Percentiles rank a stretch among this genome's conserved stretches.
phyloP scores from a whole-genome alignment of 768 basidiomycete genomes.

The Kwoniella newhampshirensis region DNA sequence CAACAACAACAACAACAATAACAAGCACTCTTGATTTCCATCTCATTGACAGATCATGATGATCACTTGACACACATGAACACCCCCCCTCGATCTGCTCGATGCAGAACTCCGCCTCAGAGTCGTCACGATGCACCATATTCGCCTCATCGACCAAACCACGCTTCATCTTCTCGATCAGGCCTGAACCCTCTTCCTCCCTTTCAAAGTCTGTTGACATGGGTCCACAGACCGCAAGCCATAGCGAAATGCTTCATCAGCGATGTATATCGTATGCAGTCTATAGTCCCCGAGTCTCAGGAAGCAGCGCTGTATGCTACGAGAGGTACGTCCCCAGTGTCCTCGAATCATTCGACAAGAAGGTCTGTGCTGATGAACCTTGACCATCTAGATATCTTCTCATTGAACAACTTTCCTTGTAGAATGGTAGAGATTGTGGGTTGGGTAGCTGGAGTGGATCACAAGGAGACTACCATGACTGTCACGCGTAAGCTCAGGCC shows the following conservation, averaged over 20 bases:
- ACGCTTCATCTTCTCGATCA: not conserved
- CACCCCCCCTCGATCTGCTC: too few relatives aligned
- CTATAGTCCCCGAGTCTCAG: conserved; percentile 11
- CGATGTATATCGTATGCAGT: conserved; percentile 34
- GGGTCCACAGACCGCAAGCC: conserved; percentile 42
- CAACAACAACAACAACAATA: conserved; percentile 3
- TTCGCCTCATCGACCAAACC: not conserved
- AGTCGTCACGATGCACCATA: not conserved
- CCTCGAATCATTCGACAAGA: too few relatives aligned
- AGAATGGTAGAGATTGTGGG: conserved; percentile 43
- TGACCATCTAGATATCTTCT: conserved; percentile 36
- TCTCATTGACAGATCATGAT: not conserved
- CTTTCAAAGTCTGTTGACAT: conserved; percentile 20
- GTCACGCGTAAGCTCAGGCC: conserved; percentile 24
- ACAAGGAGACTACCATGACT: conserved; percentile 35
- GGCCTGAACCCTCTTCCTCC: conserved; percentile 16
- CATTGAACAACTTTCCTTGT: conserved; percentile 39
- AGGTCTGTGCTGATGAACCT: not conserved
- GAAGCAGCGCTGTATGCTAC: conserved; percentile 7
- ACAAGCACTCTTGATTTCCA: not conserved
- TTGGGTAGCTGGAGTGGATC: conserved; percentile 43
- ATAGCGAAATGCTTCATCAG: conserved; percentile 38
- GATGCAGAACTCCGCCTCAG: not conserved
- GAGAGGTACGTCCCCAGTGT: conserved; percentile 24
- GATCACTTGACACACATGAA: too few relatives aligned